Evolutionary conservation across 2,329 filamentous ascomycete species (phyloP).

Genomic region (Fusarium neocosmosporiellum): DNA sequence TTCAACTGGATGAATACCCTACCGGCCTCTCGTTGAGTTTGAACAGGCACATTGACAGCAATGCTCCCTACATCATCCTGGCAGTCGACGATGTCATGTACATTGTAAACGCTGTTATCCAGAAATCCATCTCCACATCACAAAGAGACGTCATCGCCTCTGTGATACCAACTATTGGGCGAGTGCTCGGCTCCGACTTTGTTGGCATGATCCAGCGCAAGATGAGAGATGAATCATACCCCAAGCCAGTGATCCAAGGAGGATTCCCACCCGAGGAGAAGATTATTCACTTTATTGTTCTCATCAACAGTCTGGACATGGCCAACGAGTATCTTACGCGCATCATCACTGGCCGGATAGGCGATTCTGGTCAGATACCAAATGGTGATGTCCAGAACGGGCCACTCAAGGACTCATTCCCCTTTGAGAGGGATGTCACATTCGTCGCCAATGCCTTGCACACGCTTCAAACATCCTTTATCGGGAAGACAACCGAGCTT

Average conservation of each 20-base stretch:
- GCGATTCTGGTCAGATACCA: conserved; percentile 52
- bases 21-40: conserved; percentile 81
- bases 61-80: conserved; percentile 91
- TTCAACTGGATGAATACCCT: conserved; percentile 93
- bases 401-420: conserved; percentile 75
- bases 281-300: conserved; percentile 88
- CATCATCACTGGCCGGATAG: conserved; percentile 79
- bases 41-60: conserved; percentile 76
- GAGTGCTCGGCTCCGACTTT: conserved; percentile 89
- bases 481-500: conserved; percentile 82
- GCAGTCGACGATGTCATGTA: conserved; percentile 99
- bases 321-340: conserved; percentile 90
- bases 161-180: conserved; percentile 81
- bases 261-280: conserved; percentile 88
- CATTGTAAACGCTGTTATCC: conserved; percentile 92
- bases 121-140: conserved; percentile 86
- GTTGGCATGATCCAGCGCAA: conserved; percentile 97
- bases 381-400: conserved; percentile 52
- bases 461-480: conserved; percentile 77
- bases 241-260: conserved; percentile 80
- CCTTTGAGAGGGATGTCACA: conserved; percentile 79
- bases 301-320: conserved; percentile 96
- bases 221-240: conserved; percentile 97
- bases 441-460: conserved; percentile 77
- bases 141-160: conserved; percentile 82